Evolutionary conservation across 1,284 basidiomycete species (phyloP), one percentile per base, ranked within the genome.

Genomic region (Pseudozyma sp.): DNA sequence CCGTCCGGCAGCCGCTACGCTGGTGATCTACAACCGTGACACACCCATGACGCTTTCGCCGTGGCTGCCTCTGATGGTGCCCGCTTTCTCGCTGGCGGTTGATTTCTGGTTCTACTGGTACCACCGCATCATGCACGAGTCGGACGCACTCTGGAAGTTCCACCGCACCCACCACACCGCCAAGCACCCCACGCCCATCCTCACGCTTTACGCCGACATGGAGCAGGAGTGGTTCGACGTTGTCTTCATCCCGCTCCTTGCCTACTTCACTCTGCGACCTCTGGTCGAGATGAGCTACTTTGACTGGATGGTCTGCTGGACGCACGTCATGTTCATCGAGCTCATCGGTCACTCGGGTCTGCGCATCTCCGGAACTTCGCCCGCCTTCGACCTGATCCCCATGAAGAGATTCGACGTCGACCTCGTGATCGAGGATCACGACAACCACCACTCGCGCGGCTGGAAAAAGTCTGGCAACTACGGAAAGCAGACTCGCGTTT

Each of bases 391-490:
- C 30, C 47, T 64, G 13, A 8, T 61, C 19, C 57, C 58, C 24
- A 68, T 83, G 50, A 54, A 64, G 44, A 54, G 24, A 31, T 52
- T 81, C 48, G 74, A 66, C 19, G 60, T 74, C 48, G 82, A 82
- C 11, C 60, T 84, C 10, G 55, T 61, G 45, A 57, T 84, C n/a
- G 83, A 84, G 64, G 84, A 84, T 52, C 83, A 84, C 49, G 82
- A 84, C 54, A 54, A 79, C 37, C 83, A 85, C 55, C 82, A 84
- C 56, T 61, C 56, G 17, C 53, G 64, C 7, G 82, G 83, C 6
- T 81, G 63, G 81, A 77, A 64, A 34, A 61, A 50, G 59, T 55
- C 52, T 5, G 56, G 60, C 39, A 79, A 80, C 59, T 82, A 79
- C 66, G 81, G 84, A 11, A 83, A 84, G 55, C 79, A 84, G 66